Evolutionary conservation across 1,139 yeast genomes (phyloP), one percentile per base, ranked within the genome.

Genomic region (Blastobotrys illinoisensis): DNA sequence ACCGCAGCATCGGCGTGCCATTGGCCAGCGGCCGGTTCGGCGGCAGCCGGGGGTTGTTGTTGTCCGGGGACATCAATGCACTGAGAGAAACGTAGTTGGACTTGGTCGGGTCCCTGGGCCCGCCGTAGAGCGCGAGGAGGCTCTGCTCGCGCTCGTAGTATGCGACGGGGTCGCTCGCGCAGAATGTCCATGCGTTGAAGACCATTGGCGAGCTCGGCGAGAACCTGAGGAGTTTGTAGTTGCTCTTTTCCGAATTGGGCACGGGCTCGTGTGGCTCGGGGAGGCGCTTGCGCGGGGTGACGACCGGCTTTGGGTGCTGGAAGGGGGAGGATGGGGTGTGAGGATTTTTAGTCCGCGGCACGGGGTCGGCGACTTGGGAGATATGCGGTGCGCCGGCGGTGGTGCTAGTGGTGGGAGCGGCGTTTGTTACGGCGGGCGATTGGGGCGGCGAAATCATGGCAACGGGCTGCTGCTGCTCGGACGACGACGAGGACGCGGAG

Each of bases 71-170:
- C 47, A 23, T 26, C 48, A 40, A 49, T 21, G 9, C 58, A 57
- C 44, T 63, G 63, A 11, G 56, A 44, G 56, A 59, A 23, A 59
- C 61, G 52, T 62, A 62, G 53, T 64, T 63, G 20, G 67, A 60
- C 71, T 70, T 67, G 5, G 70, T 64, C 26, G 69, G 70, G 26
- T 50, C 62, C 46, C 61, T 47, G 5, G 71, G 69, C 40, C 40
- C 40, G 5, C 40, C 40, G 49, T 69, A 69, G 54, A 69, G 52
- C 19, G 60, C 66, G 44, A 68, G 60, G 48, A 63, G 60, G 11
- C 61, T 59, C 48, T 66, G 66, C 55, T 69, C 70, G 47, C 65
- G 63, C 48, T 59, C 58, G 56, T 58, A 62, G 52, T 66, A 67
- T 49, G 62, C 61, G 23, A 61, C 65, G 1, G 71, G 72, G 51